These are phyloP conservation scores for Ophiostoma tasmaniense DNA, from an alignment of 2,329 filamentous ascomycete genomes.

Conservation along the genomic window DNA sequence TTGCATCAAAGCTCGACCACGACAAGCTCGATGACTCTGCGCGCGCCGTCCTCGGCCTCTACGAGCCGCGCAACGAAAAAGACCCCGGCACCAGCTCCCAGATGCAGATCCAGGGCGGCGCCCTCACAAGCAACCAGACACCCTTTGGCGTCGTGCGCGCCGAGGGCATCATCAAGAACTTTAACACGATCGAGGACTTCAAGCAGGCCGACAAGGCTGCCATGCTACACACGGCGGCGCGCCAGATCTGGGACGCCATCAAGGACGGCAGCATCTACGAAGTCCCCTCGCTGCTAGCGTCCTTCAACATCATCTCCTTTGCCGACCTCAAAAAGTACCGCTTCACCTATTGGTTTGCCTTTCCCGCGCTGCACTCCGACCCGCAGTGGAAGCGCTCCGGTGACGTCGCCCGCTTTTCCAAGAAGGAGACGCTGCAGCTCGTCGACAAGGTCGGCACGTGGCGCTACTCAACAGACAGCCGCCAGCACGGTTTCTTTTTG, in stretches of 20 bases:
- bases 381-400: slow-evolving; percentile 65
- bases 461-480: slow-evolving; percentile 70
- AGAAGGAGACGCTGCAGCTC: slow-evolving; percentile 65
- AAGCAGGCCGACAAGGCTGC: slow-evolving; percentile 70
- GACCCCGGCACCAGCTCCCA: slow-evolving; percentile 68
- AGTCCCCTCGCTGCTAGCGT: slow-evolving; percentile 80
- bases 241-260: slow-evolving; percentile 91
- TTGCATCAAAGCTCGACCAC: slow-evolving; percentile 87
- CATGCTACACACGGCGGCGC: slow-evolving; percentile 67
- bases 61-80: slow-evolving; percentile 69
- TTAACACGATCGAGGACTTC: slow-evolving; percentile 93
- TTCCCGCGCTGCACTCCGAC: slow-evolving; percentile 84
- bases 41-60: slow-evolving; percentile 75
- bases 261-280: slow-evolving; percentile 94
- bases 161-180: slow-evolving; percentile 90
- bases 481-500: slow-evolving; percentile 94
- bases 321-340: slow-evolving; percentile 96
- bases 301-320: slow-evolving; percentile 82
- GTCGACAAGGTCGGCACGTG: slow-evolving; percentile 81
- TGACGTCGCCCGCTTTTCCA: slow-evolving; percentile 46
- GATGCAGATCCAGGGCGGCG: slow-evolving; percentile 84
- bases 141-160: slow-evolving; percentile 61
- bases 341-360: slow-evolving; percentile 97
- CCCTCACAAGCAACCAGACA: slow-evolving; percentile 36
- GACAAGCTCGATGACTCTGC: slow-evolving; percentile 94